Evolutionary conservation across 306 rosid genomes (phyloP).

Genomic region (Cotoneaster glaucophyllus): DNA sequence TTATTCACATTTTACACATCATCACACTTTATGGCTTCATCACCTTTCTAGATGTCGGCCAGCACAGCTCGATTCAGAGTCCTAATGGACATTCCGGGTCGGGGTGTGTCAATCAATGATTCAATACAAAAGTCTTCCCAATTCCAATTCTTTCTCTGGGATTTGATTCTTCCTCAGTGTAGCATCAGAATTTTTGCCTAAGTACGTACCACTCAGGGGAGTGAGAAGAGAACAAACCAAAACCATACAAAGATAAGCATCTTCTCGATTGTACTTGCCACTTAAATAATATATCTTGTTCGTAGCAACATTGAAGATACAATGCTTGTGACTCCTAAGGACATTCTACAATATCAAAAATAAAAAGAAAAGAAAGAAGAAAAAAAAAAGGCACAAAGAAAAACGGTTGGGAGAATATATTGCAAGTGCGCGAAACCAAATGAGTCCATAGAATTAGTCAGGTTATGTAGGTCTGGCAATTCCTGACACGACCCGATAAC

Average conservation of each 20-base stretch:
- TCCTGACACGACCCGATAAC: too few relatives aligned
- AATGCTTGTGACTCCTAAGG: background rate
- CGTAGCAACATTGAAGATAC: background rate
- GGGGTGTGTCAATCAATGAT: too few relatives aligned
- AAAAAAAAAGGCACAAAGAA: background rate
- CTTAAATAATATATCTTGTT: background rate
- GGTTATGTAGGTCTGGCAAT: too few relatives aligned
- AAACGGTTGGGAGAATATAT: too few relatives aligned
- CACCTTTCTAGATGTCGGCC: too few relatives aligned
- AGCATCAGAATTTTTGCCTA: conserved; percentile 3
- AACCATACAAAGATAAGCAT: background rate
- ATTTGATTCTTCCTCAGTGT: conserved; percentile 5
- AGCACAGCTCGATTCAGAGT: too few relatives aligned
- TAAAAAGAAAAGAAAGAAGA: too few relatives aligned
- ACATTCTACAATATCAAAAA: background rate
- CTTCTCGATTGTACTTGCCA: background rate
- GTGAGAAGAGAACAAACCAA: background rate
- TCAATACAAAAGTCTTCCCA: background rate
- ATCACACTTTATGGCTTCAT: too few relatives aligned
- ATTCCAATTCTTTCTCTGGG: background rate
- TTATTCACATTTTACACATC: too few relatives aligned
- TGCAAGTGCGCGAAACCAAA: background rate
- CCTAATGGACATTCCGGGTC: too few relatives aligned
- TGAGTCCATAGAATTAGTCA: too few relatives aligned
- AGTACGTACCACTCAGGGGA: background rate